Evolutionary conservation across 495 filamentous ascomycete genomes (phyloP).

Genomic region (Astrocystis sublimbata): DNA sequence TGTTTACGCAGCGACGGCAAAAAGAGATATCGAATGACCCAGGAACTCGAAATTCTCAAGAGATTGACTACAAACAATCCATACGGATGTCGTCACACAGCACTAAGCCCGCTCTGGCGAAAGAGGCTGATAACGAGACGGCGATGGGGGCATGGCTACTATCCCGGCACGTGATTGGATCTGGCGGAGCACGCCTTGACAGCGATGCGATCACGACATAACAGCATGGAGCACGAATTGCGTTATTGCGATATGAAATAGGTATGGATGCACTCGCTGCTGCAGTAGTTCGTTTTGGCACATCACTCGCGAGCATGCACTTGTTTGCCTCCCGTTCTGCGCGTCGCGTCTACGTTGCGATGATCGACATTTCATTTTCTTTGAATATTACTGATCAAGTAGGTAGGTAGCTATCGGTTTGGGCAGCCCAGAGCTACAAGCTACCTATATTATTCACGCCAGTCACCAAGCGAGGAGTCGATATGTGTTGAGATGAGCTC

Average conservation of each 20-base stretch:
- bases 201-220: slow-evolving; percentile 16
- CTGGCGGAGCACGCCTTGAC: slow-evolving; percentile 16
- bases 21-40: not conserved
- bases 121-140: not conserved
- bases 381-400: too few species aligned
- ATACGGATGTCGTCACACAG: slow-evolving; percentile 12
- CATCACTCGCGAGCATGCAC: not conserved
- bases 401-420: too few species aligned
- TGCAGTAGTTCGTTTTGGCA: too few species aligned
- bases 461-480: too few species aligned
- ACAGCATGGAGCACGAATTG: not conserved
- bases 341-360: not conserved
- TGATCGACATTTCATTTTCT: not conserved
- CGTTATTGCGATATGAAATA: not conserved
- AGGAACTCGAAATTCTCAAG: not conserved
- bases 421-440: too few species aligned
- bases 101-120: not conserved
- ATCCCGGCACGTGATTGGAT: slow-evolving; percentile 12
- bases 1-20: not conserved
- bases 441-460: too few species aligned
- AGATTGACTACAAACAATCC: not conserved
- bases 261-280: too few species aligned
- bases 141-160: not conserved
- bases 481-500: too few species aligned
- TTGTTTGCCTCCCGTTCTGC: not conserved